Evolutionary conservation across 176 grass and related monocot species (phyloP), one percentile per base, ranked within the genome.

Genomic region (Cenchrus fungigraminus): DNA sequence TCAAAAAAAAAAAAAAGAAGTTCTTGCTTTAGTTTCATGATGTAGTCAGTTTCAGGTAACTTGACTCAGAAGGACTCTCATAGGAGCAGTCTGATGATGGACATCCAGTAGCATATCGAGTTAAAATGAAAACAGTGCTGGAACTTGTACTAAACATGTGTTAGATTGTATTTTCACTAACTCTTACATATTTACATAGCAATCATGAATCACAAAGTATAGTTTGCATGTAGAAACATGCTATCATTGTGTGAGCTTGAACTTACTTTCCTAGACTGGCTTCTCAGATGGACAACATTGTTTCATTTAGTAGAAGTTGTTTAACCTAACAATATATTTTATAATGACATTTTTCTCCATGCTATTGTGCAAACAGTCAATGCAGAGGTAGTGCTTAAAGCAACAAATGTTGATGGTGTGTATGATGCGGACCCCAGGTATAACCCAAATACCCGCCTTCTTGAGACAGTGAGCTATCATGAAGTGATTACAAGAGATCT

Each of bases 331-430:
- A 64, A 3, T 81, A 40, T 25, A 37, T 76, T 77, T 73, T 68
- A 34, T 15, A 58, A 49, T 87, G 45, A 77, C 13, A 3, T 8
- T 14, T 56, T 44, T 68, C 66, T 34, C 20, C 19, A 7, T 84
- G 60, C 37, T 68, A 20, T 67, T 59, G 50, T 45, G 20, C 73
- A 58, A 59, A 67, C 54, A 99, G 97, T 99, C 52, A 96, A 96
- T 85, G 97, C 97, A 34, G 90, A 99, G 91, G 93, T 99, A 73
- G 90, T 99, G 81, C 92, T 99, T 46, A 99, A 99, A 84, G 97
- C 97, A 71, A 99, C 97, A 83, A 99, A 96, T 87, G 97, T 99
- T 58, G 91, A 99, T 86, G 93, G 93, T 17, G 97, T 99, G 6
- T 99, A 91, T 25, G 93, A 99, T 34, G 88, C 88, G 6, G 88